Percentiles rank a stretch among this genome's conserved stretches.
Evolutionary conservation across 163 green algal genomes (phyloP).

Genomic region (Picocystis sp.): DNA sequence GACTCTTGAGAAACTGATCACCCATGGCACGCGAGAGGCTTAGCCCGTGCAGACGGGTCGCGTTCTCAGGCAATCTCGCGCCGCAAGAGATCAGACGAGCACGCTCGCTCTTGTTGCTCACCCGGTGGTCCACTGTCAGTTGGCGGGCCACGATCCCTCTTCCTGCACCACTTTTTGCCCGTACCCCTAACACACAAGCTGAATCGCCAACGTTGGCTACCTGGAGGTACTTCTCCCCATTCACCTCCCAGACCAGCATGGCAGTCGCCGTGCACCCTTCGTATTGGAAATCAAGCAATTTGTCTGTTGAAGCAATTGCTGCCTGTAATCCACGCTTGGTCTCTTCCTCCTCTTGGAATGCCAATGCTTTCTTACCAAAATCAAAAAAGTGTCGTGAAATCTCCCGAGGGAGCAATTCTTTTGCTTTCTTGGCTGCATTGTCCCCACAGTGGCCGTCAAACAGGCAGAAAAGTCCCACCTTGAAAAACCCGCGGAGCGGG

Average conservation of each 20-base stretch:
- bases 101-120: no score
- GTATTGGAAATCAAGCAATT: slow-evolving; percentile 1
- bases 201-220: slow-evolving; percentile 13
- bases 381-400: not conserved
- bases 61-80: no score
- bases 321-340: not conserved
- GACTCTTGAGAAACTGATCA: slow-evolving; percentile 12
- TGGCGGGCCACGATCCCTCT: no score
- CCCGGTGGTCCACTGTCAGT: no score
- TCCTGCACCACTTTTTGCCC: no score
- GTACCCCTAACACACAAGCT: not conserved
- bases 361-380: not conserved
- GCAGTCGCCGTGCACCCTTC: slow-evolving; percentile 10
- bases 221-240: slow-evolving; percentile 2
- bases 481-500: slow-evolving; percentile 4
- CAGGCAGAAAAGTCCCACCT: slow-evolving; percentile 9
- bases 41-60: slow-evolving; percentile 4
- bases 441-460: slow-evolving; percentile 13
- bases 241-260: slow-evolving; percentile 6
- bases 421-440: slow-evolving; percentile 5
- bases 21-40: slow-evolving; percentile 8
- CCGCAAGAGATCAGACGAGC: no score
- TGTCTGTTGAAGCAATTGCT: slow-evolving; percentile 1
- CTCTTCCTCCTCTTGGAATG: no score
- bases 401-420: slow-evolving; percentile 1